Percentiles rank a stretch among this genome's conserved stretches.
These are phyloP conservation scores for Auriscalpium microsporum DNA, from an alignment of 768 basidiomycete species.

Conservation along the genomic window DNA sequence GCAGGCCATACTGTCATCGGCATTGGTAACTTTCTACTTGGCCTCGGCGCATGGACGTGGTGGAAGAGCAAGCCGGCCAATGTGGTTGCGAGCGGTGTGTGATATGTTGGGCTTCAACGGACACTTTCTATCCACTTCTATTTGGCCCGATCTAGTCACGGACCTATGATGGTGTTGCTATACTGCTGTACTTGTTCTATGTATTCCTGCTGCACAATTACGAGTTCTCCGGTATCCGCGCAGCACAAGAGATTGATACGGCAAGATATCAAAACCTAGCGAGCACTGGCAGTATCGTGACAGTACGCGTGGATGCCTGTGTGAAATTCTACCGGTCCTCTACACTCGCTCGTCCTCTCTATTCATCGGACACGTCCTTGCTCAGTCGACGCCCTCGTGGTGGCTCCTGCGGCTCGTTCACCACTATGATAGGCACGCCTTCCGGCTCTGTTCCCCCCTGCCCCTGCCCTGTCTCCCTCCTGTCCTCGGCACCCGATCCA, in stretches of 20 bases:
- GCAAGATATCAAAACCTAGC: no score
- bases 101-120: background rate
- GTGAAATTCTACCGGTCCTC: no score
- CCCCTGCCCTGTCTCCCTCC: background rate
- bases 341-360: no score
- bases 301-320: no score
- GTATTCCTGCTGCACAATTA: no score
- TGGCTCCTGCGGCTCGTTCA: background rate
- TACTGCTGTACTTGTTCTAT: no score
- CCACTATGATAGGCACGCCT: background rate
- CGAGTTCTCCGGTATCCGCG: no score
- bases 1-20: conserved; percentile 68
- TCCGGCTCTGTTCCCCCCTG: background rate
- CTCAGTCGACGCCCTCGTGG: conserved; percentile 29
- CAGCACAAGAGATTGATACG: no score
- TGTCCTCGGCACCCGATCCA: background rate
- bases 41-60: conserved; percentile 59
- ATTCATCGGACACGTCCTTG: conserved; percentile 23
- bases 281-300: no score
- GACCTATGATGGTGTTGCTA: no score
- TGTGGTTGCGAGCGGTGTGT: conserved; percentile 1
- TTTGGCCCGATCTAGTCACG: no score
- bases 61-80: conserved; percentile 10
- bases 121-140: no score
- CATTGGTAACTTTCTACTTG: conserved; percentile 62